Evolutionary conservation across 176 grass and related monocot genomes (phyloP).

Genomic region (Pontederia crassipes): DNA sequence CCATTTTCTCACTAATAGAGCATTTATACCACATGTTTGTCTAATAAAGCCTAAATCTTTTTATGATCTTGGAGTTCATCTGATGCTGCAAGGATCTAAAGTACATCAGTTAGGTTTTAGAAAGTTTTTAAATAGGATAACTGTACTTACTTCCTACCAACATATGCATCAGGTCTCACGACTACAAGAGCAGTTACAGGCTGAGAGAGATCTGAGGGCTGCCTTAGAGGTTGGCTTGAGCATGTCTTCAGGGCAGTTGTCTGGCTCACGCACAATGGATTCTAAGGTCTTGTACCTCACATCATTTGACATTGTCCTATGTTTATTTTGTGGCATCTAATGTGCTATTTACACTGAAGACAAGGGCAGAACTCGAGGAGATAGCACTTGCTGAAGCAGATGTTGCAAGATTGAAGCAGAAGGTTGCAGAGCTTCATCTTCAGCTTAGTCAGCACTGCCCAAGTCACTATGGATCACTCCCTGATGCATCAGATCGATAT

Average conservation of each 20-base stretch:
- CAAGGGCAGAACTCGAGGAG: conserved; percentile 31
- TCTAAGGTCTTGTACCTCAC: conserved; percentile 48
- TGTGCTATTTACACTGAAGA: conserved; percentile 32
- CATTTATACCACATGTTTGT: too few relatives aligned
- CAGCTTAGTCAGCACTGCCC: conserved; percentile 95
- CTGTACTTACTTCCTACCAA: conserved; percentile 19
- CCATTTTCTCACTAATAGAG: too few relatives aligned
- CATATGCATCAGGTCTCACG: conserved; percentile 66
- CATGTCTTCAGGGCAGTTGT: conserved; percentile 87
- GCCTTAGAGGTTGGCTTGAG: conserved; percentile 95
- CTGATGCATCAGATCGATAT: conserved; percentile 34
- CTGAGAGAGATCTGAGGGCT: conserved; percentile 96
- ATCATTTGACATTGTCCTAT: not conserved
- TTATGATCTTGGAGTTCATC: too few relatives aligned
- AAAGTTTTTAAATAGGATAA: not conserved
- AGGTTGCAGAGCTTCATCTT: conserved; percentile 56
- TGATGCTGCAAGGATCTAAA: too few relatives aligned
- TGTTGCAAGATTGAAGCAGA: conserved; percentile 4
- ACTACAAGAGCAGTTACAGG: conserved; percentile 94
- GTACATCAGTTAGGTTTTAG: too few relatives aligned
- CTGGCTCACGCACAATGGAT: conserved; percentile 62
- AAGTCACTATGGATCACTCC: conserved; percentile 52
- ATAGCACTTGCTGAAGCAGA: conserved; percentile 11
- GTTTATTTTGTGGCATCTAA: conserved; percentile 20
- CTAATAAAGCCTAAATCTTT: too few relatives aligned